phyloP scores from a whole-genome alignment of 2,329 filamentous ascomycete species.

The Curvularia eragrostidis region DNA sequence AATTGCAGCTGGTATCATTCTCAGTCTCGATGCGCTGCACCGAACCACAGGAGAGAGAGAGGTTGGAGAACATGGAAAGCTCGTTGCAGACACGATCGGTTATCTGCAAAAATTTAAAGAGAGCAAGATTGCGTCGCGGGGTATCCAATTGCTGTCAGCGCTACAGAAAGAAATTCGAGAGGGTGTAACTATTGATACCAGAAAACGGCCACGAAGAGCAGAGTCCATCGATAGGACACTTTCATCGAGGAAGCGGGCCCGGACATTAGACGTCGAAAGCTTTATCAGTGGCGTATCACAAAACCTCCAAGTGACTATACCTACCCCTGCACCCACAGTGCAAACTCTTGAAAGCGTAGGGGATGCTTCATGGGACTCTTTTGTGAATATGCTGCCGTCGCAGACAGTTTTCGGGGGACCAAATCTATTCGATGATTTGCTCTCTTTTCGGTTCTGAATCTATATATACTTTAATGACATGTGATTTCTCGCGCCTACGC shows the following conservation, averaged over 20 bases:
- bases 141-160: constrained; percentile 18
- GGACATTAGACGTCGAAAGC: constrained; percentile 11
- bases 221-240: background rate
- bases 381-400: constrained; percentile 13
- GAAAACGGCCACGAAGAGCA: constrained; percentile 12
- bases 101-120: constrained; percentile 21
- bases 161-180: constrained; percentile 17
- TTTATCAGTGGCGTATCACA: constrained; percentile 19
- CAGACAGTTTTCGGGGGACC: constrained; percentile 21
- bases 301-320: constrained; percentile 13
- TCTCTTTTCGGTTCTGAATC: constrained; percentile 13
- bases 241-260: constrained; percentile 10
- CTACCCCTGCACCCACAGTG: background rate
- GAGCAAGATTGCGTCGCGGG: constrained; percentile 23
- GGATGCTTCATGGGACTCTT: constrained; percentile 13
- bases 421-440: constrained; percentile 18
- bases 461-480: constrained; percentile 27
- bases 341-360: background rate
- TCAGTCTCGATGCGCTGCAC: constrained; percentile 51
- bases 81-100: constrained; percentile 16
- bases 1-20: constrained; percentile 51
- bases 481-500: constrained; percentile 36
- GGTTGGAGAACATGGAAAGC: constrained; percentile 11
- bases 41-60: constrained; percentile 23
- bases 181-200: background rate